Evolutionary conservation across 306 rosid species (phyloP).

Genomic region (Vigna unguiculata): DNA sequence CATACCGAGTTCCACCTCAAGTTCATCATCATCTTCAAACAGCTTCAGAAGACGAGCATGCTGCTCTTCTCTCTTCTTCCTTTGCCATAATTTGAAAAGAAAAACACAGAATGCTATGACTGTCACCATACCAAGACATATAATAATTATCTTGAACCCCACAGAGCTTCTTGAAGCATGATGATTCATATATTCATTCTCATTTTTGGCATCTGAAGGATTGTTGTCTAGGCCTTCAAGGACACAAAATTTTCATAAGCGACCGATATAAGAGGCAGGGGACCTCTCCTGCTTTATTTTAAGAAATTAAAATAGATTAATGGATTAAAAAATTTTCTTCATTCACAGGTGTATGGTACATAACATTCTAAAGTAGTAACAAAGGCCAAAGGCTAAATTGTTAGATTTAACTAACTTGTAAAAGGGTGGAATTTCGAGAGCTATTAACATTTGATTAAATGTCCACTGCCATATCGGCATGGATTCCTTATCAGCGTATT

Average conservation of each 20-base stretch:
- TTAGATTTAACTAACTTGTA: neutral
- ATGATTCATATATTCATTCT: constrained; percentile 45
- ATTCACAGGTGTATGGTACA: neutral
- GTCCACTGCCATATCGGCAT: neutral
- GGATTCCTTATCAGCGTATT: neutral
- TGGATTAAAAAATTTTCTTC: neutral
- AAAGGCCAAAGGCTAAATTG: neutral
- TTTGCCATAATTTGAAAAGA: constrained; percentile 78
- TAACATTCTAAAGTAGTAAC: neutral
- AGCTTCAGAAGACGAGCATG: constrained; percentile 91
- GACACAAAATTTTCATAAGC: constrained; percentile 39
- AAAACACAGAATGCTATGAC: constrained; percentile 57
- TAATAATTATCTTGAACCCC: constrained; percentile 57
- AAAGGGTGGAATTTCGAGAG: constrained; percentile 20
- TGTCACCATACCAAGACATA: constrained; percentile 57
- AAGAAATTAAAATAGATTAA: neutral
- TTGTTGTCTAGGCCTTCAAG: constrained; percentile 58
- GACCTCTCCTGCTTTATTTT: neutral
- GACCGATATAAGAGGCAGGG: neutral
- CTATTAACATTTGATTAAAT: neutral
- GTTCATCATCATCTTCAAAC: constrained; percentile 93
- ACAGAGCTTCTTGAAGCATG: constrained; percentile 51
- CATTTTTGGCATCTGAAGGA: constrained; percentile 51
- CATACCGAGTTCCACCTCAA: constrained; percentile 89
- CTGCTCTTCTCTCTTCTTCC: constrained; percentile 84